Conservation (phyloP, 371 early-diverging fungal species). For the Nematocida sp. region DNA sequence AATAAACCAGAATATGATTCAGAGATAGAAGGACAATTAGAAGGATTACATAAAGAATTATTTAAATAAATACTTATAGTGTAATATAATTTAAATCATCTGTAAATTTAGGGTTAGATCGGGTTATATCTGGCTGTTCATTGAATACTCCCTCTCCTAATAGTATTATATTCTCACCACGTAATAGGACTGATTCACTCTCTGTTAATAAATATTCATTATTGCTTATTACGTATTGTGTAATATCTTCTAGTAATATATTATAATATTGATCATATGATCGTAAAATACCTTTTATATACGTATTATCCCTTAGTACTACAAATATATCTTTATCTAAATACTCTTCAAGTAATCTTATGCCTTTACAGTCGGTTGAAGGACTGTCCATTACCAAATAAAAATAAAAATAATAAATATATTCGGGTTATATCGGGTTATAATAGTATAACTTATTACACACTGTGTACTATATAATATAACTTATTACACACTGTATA, state of each 20-base stretch:
- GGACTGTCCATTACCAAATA: background rate
- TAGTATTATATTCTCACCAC: conserved; percentile 70
- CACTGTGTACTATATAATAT: too few relatives aligned
- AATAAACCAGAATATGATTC: conserved; percentile 41
- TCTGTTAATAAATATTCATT: conserved; percentile 59
- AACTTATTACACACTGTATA: too few relatives aligned
- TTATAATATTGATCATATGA: conserved; percentile 71
- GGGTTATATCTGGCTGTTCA: background rate
- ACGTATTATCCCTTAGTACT: conserved; percentile 59
- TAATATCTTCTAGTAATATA: conserved; percentile 65
- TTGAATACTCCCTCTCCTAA: conserved; percentile 44
- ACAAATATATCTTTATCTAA: conserved; percentile 67
- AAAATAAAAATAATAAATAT: background rate
- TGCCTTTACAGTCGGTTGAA: background rate
- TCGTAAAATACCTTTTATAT: conserved; percentile 66
- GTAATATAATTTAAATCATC: conserved; percentile 52
- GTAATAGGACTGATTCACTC: conserved; percentile 64
- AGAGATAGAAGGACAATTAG: conserved; percentile 48
- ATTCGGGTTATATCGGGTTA: too few relatives aligned
- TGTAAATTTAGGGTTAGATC: background rate
- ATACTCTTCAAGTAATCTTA: conserved; percentile 64
- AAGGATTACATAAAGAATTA: conserved; percentile 32
- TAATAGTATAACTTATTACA: too few relatives aligned
- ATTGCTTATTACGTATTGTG: conserved; percentile 59
- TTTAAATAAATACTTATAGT: conserved; percentile 28